phyloP scores from a whole-genome alignment of 352 stramenopile genomes.

The Pythium sukuiense region DNA sequence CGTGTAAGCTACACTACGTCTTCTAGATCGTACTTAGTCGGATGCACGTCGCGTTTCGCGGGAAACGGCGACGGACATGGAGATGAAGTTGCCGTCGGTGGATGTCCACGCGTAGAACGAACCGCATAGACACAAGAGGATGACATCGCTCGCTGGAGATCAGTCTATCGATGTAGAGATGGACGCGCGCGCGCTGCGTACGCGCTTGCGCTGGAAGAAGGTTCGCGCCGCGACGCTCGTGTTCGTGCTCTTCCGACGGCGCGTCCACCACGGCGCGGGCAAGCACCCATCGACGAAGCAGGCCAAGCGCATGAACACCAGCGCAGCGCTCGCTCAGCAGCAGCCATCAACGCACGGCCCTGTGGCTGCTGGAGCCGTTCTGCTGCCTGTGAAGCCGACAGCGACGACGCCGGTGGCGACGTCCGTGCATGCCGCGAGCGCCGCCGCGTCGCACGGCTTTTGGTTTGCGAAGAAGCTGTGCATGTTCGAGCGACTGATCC shows the following conservation, averaged over 20 bases:
- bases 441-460: slow-evolving; percentile 3
- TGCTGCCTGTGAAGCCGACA: slow-evolving; percentile 1
- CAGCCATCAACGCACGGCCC: slow-evolving; percentile 7
- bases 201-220: slow-evolving; percentile 30
- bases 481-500: slow-evolving; percentile 31
- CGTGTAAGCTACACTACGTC: neutral
- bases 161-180: neutral
- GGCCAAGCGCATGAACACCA: slow-evolving; percentile 16
- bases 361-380: slow-evolving; percentile 5
- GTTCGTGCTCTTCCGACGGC: slow-evolving; percentile 30
- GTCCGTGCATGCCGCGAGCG: neutral
- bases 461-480: slow-evolving; percentile 32
- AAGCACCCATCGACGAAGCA: neutral
- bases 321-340: slow-evolving; percentile 15
- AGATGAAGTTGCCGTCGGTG: slow-evolving; percentile 1
- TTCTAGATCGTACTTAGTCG: neutral
- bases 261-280: slow-evolving; percentile 10
- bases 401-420: neutral
- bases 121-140: neutral
- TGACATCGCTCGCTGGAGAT: neutral
- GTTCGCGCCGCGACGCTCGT: slow-evolving; percentile 36
- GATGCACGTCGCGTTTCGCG: neutral
- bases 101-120: neutral
- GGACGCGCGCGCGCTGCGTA: neutral
- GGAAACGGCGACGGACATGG: neutral